Evolutionary conservation across 805 yeast species (phyloP), one percentile per base, ranked within the genome.

Genomic region (Saturnispora kantuleensis): DNA sequence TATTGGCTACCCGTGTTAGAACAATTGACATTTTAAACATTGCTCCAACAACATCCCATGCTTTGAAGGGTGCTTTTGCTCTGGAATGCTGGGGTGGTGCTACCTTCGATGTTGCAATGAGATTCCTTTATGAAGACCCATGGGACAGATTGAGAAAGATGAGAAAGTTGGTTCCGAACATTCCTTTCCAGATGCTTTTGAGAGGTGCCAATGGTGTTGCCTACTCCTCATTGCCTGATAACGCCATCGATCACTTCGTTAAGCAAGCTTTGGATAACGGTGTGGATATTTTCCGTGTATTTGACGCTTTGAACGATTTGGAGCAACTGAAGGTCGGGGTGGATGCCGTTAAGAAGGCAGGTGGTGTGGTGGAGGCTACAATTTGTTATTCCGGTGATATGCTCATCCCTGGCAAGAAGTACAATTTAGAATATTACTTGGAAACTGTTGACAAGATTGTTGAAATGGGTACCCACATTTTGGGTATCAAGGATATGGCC

Each of bases 41-140:
- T 69, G 99, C 98, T 17, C 89, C 88, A 48, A 78, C 94, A 46
- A 93, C 99, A 30, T 85, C 96, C 3, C 81, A 84, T 59, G 97
- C 96, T 16, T 69, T 88, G 56, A 67, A 81, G 52, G 89, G 90
- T 51, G 95, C 95, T 3, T 93, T 88, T 65, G 93, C 99, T 15
- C 71, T 93, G 45, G 99, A 93, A 70, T 93, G 98, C 73, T 93
- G 99, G 99, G 99, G 99, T 69, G 99, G 99, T 68, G 99, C 99
- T 45, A 93, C 99, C 33, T 93, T 93, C 58, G 99, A 93, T 62
- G 99, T 93, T 45, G 84, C 96, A 45, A 89, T 93, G 97, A 80
- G 99, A 68, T 93, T 93, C 76, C 74, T 93, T 59, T 87, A 90
- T 66, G 99, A 93, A 73, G 97, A 89, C 65, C 99, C 99, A 53